Conservation (phyloP, 257 asterid species). For the Solanum medicagineum region DNA sequence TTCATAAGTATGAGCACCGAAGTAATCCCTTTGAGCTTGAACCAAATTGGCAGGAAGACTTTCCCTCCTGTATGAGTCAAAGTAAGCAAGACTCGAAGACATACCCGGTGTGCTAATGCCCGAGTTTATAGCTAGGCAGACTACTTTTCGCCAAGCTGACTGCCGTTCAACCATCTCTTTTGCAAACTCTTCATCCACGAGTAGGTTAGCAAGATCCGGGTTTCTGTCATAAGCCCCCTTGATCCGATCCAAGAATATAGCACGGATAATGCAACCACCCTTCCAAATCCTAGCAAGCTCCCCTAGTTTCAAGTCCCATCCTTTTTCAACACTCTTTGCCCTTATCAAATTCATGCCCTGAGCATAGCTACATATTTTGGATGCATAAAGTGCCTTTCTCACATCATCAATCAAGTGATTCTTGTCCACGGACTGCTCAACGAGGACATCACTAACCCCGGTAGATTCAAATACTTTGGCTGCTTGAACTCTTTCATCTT, state of each 20-base stretch:
- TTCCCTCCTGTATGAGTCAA: conserved; percentile 79
- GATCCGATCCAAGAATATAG: conserved; percentile 85
- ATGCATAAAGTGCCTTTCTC: conserved; percentile 74
- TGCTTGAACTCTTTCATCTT: conserved; percentile 81
- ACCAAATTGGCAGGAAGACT: conserved; percentile 87
- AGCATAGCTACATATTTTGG: conserved; percentile 88
- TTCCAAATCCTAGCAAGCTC: conserved; percentile 98
- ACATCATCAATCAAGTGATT: conserved; percentile 62
- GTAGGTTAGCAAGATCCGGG: conserved; percentile 64
- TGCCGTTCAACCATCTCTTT: conserved; percentile 80
- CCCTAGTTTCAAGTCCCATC: conserved; percentile 81
- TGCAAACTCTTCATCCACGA: conserved; percentile 91
- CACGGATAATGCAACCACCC: conserved; percentile 96
- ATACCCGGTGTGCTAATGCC: conserved; percentile 96
- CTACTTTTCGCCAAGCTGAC: conserved; percentile 89
- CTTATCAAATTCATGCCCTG: conserved; percentile 94
- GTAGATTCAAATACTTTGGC: conserved; percentile 69
- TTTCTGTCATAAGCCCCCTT: conserved; percentile 89
- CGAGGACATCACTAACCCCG: conserved; percentile 45
- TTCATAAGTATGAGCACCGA: conserved; percentile 94
- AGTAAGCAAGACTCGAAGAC: conserved; percentile 95
- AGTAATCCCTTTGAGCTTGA: conserved; percentile 92
- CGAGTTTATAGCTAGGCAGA: conserved; percentile 63
- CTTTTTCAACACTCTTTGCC: conserved; percentile 84
- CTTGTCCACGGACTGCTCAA: conserved; percentile 57